Conservation (phyloP, 1,284 basidiomycete species). For the Coniferiporia sulphurascens region DNA sequence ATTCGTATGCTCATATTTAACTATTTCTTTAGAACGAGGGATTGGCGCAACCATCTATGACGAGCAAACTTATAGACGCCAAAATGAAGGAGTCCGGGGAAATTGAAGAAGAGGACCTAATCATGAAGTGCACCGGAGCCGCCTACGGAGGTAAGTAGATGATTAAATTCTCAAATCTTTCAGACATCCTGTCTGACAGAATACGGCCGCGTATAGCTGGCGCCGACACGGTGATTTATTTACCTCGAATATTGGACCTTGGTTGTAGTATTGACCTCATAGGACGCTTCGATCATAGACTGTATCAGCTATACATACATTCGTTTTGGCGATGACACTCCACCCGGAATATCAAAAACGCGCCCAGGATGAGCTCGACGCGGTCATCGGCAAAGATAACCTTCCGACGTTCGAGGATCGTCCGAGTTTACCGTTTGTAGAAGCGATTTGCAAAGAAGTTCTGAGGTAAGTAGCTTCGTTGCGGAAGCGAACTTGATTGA, state of each 20-base stretch:
- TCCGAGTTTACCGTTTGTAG: slow-evolving; percentile 2
- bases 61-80: not conserved
- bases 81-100: not conserved
- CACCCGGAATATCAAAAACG: slow-evolving; percentile 19
- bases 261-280: too few relatives aligned
- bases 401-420: slow-evolving; percentile 6
- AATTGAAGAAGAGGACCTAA: slow-evolving; percentile 4
- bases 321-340: slow-evolving; percentile 16
- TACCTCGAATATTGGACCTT: not conserved
- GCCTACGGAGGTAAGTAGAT: slow-evolving; percentile 1
- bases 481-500: not conserved
- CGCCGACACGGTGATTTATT: not conserved
- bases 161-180: too few relatives aligned
- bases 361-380: slow-evolving; percentile 8
- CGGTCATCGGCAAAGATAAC: not conserved
- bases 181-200: not conserved
- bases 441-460: not conserved
- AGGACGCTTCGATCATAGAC: not conserved
- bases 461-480: not conserved
- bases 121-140: slow-evolving; percentile 2
- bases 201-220: not conserved
- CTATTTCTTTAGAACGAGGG: slow-evolving; percentile 1
- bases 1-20: not conserved
- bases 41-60: slow-evolving; percentile 9
- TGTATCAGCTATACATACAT: slow-evolving; percentile 4